Conservation (phyloP, 441 rosid genomes). For the Oxalis stricta region DNA sequence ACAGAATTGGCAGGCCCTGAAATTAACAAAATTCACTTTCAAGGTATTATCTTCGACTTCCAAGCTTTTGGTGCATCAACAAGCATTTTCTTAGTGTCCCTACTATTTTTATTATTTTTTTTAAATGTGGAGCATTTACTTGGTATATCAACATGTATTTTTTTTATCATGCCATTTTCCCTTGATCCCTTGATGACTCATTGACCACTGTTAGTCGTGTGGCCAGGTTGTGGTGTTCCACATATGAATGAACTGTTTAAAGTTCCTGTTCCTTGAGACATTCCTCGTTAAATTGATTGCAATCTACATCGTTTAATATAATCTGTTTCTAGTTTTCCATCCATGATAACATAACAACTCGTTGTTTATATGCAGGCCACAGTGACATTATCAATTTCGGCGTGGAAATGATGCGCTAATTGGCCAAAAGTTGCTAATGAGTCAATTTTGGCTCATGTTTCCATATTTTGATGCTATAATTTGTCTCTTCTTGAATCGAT, state of each 20-base stretch:
- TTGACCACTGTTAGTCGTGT: no score
- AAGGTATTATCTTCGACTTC: conserved; percentile 27
- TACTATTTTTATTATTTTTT: not conserved
- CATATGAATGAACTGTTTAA: not conserved
- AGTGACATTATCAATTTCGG: conserved; percentile 26
- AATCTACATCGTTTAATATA: not conserved
- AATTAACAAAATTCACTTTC: conserved; percentile 43
- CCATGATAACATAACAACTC: conserved; percentile 1
- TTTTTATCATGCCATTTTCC: not conserved
- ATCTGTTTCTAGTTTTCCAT: not conserved
- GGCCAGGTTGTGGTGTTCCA: not conserved
- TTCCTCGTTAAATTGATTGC: not conserved
- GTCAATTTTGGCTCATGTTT: conserved; percentile 3
- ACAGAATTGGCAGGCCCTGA: conserved; percentile 49
- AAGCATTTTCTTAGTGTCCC: not conserved
- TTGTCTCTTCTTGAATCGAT: conserved; percentile 7
- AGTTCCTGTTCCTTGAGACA: not conserved
- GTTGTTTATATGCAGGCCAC: conserved; percentile 45
- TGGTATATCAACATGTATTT: not conserved
- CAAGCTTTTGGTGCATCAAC: not conserved
- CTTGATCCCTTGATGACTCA: not conserved
- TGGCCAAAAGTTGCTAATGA: conserved; percentile 1
- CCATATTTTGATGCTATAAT: not conserved
- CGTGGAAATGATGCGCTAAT: conserved; percentile 15
- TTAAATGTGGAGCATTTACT: not conserved